A percentile compares a stretch with the other conserved stretches of the same genome.
phyloP scores from a whole-genome alignment of 2,329 filamentous ascomycete genomes.

The Byssochlamys sp. region DNA sequence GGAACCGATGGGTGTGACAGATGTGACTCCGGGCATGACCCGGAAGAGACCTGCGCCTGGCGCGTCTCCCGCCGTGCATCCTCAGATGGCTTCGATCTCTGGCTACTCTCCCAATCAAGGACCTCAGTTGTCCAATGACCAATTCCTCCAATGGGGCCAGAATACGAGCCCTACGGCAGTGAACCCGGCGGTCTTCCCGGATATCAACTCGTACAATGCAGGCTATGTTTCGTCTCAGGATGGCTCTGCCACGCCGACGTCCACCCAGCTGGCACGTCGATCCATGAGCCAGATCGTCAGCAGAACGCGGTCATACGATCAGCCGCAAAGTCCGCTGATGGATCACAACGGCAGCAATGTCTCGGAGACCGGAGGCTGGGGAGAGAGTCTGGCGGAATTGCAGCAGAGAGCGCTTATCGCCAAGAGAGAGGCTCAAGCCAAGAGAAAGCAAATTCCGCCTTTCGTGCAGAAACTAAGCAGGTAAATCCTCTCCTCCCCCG shows the following conservation, averaged over 20 bases:
- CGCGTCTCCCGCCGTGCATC: conserved; percentile 53
- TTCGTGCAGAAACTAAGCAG: conserved; percentile 98
- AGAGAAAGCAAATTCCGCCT: conserved; percentile 89
- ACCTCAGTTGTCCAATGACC: conserved; percentile 40
- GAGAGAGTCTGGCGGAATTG: conserved; percentile 63
- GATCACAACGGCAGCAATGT: conserved; percentile 17
- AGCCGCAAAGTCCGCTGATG: conserved; percentile 19
- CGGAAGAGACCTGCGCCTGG: conserved; percentile 69
- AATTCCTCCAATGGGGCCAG: conserved; percentile 48
- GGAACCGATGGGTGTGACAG: background rate
- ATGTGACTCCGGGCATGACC: conserved; percentile 36
- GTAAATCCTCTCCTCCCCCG: conserved; percentile 42
- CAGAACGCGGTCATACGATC: conserved; percentile 30
- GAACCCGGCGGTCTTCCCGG: conserved; percentile 21
- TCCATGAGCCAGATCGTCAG: conserved; percentile 30
- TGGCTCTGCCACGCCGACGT: conserved; percentile 35
- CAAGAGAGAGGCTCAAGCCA: conserved; percentile 78
- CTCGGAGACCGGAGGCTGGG: conserved; percentile 34
- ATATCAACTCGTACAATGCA: conserved; percentile 32
- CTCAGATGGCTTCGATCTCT: conserved; percentile 43
- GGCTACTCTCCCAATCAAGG: conserved; percentile 37
- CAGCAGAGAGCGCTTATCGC: conserved; percentile 71
- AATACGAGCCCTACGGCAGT: conserved; percentile 26
- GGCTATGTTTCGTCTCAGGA: conserved; percentile 34
- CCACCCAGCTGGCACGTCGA: conserved; percentile 35